Conservation (phyloP, 768 basidiomycete genomes). For the Suillus occidentalis region DNA sequence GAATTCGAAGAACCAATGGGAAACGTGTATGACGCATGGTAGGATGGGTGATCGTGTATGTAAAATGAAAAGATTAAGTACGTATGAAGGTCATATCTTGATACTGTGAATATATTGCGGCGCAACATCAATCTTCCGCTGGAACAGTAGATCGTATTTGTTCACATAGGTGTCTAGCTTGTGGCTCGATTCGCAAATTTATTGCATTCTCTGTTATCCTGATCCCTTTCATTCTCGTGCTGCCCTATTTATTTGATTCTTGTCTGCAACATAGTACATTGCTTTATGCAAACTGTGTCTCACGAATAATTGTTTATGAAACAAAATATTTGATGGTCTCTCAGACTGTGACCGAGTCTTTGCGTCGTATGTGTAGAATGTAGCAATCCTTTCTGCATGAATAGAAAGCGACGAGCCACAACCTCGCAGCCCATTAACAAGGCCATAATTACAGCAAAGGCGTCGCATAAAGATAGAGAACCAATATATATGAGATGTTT, state of each 20-base stretch:
- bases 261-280: background rate
- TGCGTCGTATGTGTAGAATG: background rate
- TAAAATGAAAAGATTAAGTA: no score
- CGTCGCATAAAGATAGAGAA: background rate
- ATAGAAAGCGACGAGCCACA: background rate
- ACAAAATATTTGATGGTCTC: no score
- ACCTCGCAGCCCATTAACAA: background rate
- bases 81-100: no score
- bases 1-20: no score
- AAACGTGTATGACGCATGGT: no score
- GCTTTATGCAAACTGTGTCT: background rate
- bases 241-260: background rate
- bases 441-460: background rate
- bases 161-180: conserved; percentile 4
- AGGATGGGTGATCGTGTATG: no score
- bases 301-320: background rate
- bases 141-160: conserved; percentile 5
- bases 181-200: background rate
- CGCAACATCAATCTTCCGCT: background rate
- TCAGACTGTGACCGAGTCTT: background rate
- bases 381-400: background rate
- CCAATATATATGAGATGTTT: background rate
- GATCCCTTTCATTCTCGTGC: background rate
- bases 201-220: background rate
- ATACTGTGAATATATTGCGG: background rate